phyloP scores from a whole-genome alignment of 2,329 filamentous ascomycete species.

The Sordariomycetes sp. region DNA sequence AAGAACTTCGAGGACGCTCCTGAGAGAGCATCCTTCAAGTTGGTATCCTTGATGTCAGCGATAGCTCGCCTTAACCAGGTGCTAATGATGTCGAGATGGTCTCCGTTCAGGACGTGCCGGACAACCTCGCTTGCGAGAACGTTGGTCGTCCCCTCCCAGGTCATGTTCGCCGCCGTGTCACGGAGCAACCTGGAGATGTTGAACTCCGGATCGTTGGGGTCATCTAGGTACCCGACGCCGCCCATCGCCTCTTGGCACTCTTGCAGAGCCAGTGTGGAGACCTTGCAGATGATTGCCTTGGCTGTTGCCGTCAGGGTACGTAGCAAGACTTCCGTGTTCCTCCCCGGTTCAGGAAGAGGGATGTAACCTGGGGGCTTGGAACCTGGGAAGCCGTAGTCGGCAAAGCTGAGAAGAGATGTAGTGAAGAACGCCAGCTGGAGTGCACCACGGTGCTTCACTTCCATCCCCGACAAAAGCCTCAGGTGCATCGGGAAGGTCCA shows the following conservation, averaged over 20 bases:
- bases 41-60: not conserved
- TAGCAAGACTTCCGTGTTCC: slow-evolving; percentile 5
- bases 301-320: slow-evolving; percentile 5
- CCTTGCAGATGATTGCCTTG: slow-evolving; percentile 7
- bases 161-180: slow-evolving; percentile 6
- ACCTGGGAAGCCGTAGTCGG: slow-evolving; percentile 4
- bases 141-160: slow-evolving; percentile 9
- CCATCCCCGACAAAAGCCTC: slow-evolving; percentile 7
- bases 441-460: slow-evolving; percentile 5
- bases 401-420: slow-evolving; percentile 6
- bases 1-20: not conserved
- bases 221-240: slow-evolving; percentile 8
- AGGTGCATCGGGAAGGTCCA: slow-evolving; percentile 8
- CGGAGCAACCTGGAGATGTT: slow-evolving; percentile 6
- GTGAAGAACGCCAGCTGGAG: slow-evolving; percentile 6
- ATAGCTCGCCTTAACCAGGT: not conserved
- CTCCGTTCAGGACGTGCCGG: not conserved
- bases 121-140: slow-evolving; percentile 8
- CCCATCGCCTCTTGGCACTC: slow-evolving; percentile 8
- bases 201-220: slow-evolving; percentile 7
- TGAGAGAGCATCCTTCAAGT: not conserved
- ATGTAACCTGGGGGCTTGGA: not conserved
- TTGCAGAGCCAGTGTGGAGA: slow-evolving; percentile 5
- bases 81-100: not conserved
- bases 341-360: slow-evolving; percentile 2